Conservation (phyloP, 2,329 filamentous ascomycete genomes). For the Cryphonectria carpinicola region DNA sequence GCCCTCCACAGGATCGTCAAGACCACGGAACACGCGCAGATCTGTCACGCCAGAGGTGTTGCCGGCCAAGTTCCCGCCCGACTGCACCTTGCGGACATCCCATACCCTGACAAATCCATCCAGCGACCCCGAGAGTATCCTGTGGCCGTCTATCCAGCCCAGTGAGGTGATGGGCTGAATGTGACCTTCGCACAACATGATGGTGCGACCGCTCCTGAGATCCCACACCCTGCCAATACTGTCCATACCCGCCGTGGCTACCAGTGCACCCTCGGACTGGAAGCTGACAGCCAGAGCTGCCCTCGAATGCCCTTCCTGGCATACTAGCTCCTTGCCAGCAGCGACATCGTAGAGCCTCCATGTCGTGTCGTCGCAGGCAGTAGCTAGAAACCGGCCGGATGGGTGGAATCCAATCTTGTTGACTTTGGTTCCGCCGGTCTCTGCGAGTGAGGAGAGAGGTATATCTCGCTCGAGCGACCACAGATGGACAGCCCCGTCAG, state of each 20-base stretch:
- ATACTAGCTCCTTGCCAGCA: conserved; percentile 78
- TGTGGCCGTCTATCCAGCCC: conserved; percentile 91
- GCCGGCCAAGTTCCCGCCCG: conserved; percentile 83
- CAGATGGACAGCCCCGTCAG: conserved; percentile 83
- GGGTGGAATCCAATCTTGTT: conserved; percentile 95
- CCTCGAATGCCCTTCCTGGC: conserved; percentile 93
- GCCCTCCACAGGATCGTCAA: conserved; percentile 72
- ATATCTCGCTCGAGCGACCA: conserved; percentile 90
- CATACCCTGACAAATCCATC: conserved; percentile 98
- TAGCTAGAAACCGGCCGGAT: conserved; percentile 85
- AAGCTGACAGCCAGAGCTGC: conserved; percentile 92
- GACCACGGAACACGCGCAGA: conserved; percentile 89
- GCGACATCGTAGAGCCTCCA: conserved; percentile 97
- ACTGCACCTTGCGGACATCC: conserved; percentile 89
- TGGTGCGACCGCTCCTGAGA: conserved; percentile 84
- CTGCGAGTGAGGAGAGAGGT: conserved; percentile 56
- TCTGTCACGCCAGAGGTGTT: conserved; percentile 92
- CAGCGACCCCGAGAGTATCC: conserved; percentile 88
- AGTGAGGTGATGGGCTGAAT: conserved; percentile 92
- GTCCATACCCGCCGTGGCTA: conserved; percentile 91
- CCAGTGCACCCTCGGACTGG: conserved; percentile 85
- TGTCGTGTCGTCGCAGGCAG: conserved; percentile 92
- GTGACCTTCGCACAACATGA: conserved; percentile 93
- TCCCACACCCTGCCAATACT: conserved; percentile 97
- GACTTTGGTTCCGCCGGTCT: conserved; percentile 63